A percentile compares a stretch with the other conserved stretches of the same genome.
Evolutionary conservation across 805 yeast species (phyloP).

Genomic region (Saccharomycopsis vini): DNA sequence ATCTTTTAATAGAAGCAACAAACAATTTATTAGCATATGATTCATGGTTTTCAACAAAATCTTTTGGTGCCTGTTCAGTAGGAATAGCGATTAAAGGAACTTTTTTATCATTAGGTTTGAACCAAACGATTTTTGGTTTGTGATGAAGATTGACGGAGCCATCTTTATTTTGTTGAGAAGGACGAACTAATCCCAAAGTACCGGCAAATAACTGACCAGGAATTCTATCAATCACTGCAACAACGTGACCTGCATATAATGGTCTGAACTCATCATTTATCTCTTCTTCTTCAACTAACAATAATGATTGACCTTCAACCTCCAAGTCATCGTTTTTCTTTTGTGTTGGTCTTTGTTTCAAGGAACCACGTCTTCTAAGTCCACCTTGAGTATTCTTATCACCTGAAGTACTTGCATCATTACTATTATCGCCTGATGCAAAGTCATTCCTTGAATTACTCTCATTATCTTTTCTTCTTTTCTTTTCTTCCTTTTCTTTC

Average conservation of each 20-base stretch:
- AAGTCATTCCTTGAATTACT: constrained; percentile 23
- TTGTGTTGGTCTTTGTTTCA: constrained; percentile 92
- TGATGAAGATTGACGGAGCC: constrained; percentile 32
- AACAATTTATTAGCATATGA: constrained; percentile 72
- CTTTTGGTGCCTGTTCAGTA: constrained; percentile 94
- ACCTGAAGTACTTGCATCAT: constrained; percentile 27
- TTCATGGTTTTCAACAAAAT: constrained; percentile 88
- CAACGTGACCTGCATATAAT: constrained; percentile 94
- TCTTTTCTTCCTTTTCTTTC: constrained; percentile 94
- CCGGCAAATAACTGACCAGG: constrained; percentile 96
- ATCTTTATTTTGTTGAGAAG: constrained; percentile 87
- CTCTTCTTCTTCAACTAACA: constrained; percentile 91
- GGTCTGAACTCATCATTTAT: constrained; percentile 90
- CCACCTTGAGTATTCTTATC: too few relatives aligned
- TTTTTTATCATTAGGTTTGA: constrained; percentile 95
- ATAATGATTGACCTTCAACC: constrained; percentile 92
- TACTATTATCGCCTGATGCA: constrained; percentile 24
- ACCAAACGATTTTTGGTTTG: constrained; percentile 96
- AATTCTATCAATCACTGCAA: constrained; percentile 93
- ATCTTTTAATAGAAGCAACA: constrained; percentile 92
- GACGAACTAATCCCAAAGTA: constrained; percentile 85
- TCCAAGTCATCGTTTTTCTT: constrained; percentile 97
- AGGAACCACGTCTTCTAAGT: constrained; percentile 66
- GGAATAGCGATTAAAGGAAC: constrained; percentile 98
- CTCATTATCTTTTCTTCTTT: constrained; percentile 66